These are phyloP conservation scores for Ophiocordyceps camponoti-leonardi DNA, from an alignment of 2,329 filamentous ascomycete genomes.

Conservation along the genomic window DNA sequence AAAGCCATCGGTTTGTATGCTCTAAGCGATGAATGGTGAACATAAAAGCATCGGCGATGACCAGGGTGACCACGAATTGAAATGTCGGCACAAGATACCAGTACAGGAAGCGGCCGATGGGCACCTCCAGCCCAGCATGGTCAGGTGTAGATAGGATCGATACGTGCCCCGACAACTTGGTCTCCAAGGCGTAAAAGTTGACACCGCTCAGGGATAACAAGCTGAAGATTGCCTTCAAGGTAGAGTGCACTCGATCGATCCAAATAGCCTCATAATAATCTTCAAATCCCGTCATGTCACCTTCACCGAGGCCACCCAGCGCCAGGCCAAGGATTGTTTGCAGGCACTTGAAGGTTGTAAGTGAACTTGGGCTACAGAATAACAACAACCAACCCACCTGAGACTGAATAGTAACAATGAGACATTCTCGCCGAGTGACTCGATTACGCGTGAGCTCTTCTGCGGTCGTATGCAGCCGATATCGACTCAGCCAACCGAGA, in stretches of 20 bases:
- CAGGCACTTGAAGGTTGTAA: not conserved
- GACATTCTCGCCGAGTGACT: not conserved
- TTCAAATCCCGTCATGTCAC: not conserved
- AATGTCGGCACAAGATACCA: not conserved
- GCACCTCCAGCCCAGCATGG: not conserved
- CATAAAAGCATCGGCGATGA: not conserved
- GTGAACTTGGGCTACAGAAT: no score
- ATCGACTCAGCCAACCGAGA: not conserved
- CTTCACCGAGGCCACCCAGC: not conserved
- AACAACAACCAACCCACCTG: not conserved
- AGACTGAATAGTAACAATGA: not conserved
- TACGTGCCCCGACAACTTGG: not conserved
- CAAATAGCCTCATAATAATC: not conserved
- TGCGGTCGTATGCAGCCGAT: not conserved
- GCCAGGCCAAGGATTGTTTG: not conserved
- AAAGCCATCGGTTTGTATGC: slow-evolving; percentile 1
- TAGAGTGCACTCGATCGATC: not conserved
- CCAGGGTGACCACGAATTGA: not conserved
- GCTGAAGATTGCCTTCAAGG: not conserved
- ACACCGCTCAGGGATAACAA: not conserved
- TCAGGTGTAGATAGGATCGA: not conserved
- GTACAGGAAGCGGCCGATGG: not conserved
- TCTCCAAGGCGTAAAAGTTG: not conserved
- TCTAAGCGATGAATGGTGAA: not conserved
- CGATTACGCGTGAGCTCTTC: not conserved